phyloP scores from a whole-genome alignment of 2,329 filamentous ascomycete species.

The Chaetomium sp. region DNA sequence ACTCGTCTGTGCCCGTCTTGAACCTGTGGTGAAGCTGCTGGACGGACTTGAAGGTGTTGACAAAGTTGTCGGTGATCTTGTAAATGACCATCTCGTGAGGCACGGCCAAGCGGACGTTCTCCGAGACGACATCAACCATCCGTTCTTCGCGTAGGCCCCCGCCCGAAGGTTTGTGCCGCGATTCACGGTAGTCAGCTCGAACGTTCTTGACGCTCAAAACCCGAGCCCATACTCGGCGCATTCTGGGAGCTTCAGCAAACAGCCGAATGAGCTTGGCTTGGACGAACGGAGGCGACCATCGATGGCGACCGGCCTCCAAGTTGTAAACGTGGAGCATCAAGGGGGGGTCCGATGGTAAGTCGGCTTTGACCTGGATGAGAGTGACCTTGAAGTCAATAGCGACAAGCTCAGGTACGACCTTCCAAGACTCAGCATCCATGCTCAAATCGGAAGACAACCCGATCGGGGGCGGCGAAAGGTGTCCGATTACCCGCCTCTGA shows the following conservation, averaged over 20 bases:
- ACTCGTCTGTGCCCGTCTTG: constrained; percentile 82
- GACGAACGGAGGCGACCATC: constrained; percentile 84
- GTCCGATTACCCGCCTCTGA: constrained; percentile 33
- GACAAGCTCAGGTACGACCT: constrained; percentile 63
- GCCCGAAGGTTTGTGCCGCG: constrained; percentile 65
- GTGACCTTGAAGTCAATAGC: constrained; percentile 80
- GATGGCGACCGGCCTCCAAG: constrained; percentile 78
- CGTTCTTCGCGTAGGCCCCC: constrained; percentile 69
- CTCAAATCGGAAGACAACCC: constrained; percentile 40
- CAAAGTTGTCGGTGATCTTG: constrained; percentile 88
- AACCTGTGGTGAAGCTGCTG: constrained; percentile 94
- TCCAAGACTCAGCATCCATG: constrained; percentile 41
- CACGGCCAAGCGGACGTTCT: constrained; percentile 83
- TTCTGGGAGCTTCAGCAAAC: constrained; percentile 83
- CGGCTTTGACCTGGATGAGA: constrained; percentile 84
- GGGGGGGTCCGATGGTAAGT: constrained; percentile 84
- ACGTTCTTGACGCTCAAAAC: constrained; percentile 81
- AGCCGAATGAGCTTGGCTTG: constrained; percentile 77
- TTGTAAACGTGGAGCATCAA: constrained; percentile 88
- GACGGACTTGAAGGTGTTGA: constrained; percentile 83
- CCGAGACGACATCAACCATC: constrained; percentile 79
- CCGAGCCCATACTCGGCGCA: constrained; percentile 82
- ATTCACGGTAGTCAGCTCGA: constrained; percentile 78
- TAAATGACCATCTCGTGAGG: constrained; percentile 90
- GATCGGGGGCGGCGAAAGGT: constrained; percentile 32